A percentile compares a stretch with the other conserved stretches of the same genome.
Conservation (phyloP, 1,284 basidiomycete species). For the Microbotryum intermedium region DNA sequence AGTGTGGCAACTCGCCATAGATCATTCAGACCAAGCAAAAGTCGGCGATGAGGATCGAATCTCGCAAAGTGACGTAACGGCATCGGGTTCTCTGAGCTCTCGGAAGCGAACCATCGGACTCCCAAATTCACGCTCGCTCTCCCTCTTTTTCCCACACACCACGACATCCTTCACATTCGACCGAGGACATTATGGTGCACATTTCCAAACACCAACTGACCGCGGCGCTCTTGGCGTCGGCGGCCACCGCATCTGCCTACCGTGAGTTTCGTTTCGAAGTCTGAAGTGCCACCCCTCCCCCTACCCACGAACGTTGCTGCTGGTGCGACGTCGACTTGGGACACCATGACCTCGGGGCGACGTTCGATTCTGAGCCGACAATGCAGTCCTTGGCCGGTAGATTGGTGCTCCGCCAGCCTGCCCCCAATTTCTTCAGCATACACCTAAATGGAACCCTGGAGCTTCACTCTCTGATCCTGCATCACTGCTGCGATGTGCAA, state of each 20-base stretch:
- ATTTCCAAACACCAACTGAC: background rate
- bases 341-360: too few species aligned
- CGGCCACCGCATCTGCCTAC: background rate
- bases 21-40: too few species aligned
- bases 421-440: background rate
- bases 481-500: too few species aligned
- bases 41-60: too few species aligned
- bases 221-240: background rate
- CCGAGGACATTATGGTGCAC: too few species aligned
- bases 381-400: background rate
- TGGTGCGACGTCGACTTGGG: too few species aligned
- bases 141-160: background rate
- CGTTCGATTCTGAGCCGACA: background rate
- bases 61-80: too few species aligned
- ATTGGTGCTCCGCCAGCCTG: background rate
- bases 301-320: background rate
- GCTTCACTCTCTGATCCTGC: too few species aligned
- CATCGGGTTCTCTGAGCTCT: too few species aligned
- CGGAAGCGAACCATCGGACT: background rate
- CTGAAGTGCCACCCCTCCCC: background rate
- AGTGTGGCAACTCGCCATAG: too few species aligned
- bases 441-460: too few species aligned
- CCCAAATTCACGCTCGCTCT: background rate
- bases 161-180: background rate
- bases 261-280: background rate